Evolutionary conservation across 768 basidiomycete species (phyloP), one percentile per base, ranked within the genome.

Genomic region (Mycena polygramma): DNA sequence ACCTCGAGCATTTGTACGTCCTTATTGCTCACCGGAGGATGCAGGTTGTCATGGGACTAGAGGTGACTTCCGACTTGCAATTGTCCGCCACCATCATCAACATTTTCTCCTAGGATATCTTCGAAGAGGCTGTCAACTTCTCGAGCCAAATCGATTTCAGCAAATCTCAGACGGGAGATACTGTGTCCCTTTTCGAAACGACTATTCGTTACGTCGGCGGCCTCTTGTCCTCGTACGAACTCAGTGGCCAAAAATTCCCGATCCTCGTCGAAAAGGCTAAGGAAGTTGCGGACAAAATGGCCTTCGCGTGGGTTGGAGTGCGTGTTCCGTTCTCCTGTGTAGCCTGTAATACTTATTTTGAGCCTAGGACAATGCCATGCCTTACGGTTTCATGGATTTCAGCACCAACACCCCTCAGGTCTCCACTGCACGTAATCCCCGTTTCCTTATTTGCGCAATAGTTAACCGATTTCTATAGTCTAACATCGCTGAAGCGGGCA

Each of bases 171-270:
- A 88, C 85, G 0, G 20, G 75, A 2, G 82, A 83, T 55, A 84
- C 85, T 8, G 58, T 2, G 86, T 84, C 70, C 68, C 81, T 94
- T 5, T 94, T 94, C 74, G 93, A 94, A 78, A 91, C 91, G 0
- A 92, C 90, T 0, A 94, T 94, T 74, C 91, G 93, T 54, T 91
- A 89, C 60, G 74, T 94, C 2, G 93, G 86, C 9, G 91, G 91
- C 4, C 79, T 92, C 14, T 76, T 94, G 51, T 90, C 88, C 63
- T 87, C 92, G 7, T 94, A 89, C 72, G 91, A 94, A 71, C 87
- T 94, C 62, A 92, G 89, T 66, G 86, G 86, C 7, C 66, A 84
- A 63, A 72, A 88, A 57, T 82, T 86, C 68, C 83, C 84, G 0
- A 76, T 80, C 2, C 82, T 94, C 5, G 78, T 94, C 2, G 74